phyloP scores from a whole-genome alignment of 441 rosid species.

The Hura crepitans region DNA sequence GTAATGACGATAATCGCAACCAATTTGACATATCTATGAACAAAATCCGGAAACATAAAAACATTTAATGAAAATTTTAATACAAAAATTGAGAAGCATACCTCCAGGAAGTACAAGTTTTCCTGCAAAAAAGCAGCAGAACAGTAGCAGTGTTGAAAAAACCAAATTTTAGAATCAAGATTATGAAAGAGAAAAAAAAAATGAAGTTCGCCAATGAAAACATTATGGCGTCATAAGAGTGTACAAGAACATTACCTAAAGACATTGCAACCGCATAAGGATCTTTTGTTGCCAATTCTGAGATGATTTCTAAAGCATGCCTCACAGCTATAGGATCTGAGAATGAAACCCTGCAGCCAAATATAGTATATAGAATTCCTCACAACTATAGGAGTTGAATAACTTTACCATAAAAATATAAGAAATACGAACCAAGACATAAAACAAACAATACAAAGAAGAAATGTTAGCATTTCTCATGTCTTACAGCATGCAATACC shows the following conservation, averaged over 20 bases:
- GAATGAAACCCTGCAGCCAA: constrained; percentile 64
- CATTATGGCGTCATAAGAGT: constrained; percentile 9
- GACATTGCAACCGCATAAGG: constrained; percentile 98
- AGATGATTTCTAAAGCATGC: constrained; percentile 87
- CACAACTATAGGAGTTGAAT: neutral
- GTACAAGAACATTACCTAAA: constrained; percentile 49
- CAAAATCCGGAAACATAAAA: neutral
- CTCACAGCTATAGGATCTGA: constrained; percentile 99
- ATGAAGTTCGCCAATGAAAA: constrained; percentile 18
- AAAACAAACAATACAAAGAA: neutral
- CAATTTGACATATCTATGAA: neutral
- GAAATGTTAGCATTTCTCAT: neutral
- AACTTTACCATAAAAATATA: neutral
- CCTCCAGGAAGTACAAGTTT: constrained; percentile 88
- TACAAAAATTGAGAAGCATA: constrained; percentile 28
- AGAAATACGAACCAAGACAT: neutral
- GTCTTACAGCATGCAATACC: neutral
- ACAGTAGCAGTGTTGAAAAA: constrained; percentile 9
- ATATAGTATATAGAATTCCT: no score
- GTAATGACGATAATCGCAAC: neutral
- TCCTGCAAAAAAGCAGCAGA: constrained; percentile 53
- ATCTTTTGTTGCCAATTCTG: constrained; percentile 81
- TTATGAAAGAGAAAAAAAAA: constrained; percentile 16
- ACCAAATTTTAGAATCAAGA: constrained; percentile 21
- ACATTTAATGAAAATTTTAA: neutral